Evolutionary conservation across 2,329 filamentous ascomycete genomes (phyloP), one percentile per base, ranked within the genome.

Genomic region (Chaetomium strumarium): DNA sequence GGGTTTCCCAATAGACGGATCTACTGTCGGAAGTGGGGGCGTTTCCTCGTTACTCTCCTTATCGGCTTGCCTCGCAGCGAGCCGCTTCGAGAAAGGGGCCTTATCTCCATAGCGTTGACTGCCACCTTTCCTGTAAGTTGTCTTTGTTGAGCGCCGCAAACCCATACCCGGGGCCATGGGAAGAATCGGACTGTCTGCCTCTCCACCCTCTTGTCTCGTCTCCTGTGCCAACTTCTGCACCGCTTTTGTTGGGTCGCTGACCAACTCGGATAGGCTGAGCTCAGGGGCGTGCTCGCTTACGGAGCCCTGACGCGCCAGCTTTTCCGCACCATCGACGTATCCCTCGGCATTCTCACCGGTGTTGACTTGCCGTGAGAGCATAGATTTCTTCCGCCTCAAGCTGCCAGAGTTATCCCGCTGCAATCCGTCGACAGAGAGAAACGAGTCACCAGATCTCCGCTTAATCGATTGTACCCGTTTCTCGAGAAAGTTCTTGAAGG

Each of bases 401-500:
- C 86, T 79, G 14, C 80, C 80, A 67, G 70, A 80, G 70, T 70
- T 77, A 68, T 56, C 82, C 73, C 64, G 80, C 56, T 60, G 76
- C 58, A 72, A 53, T 48, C 79, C 72, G 57, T 85, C 78, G 6
- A 78, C 71, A 30, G 83, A 81, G 43, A 90, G 71, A 36, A 76
- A 76, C 58, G 77, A 85, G 60, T 85, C 90, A 20, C 86, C 85
- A 1, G 91, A 95, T 62, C 88, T 82, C 60, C 91, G 79, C 67
- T 90, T 85, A 62, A 97, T 95, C 34, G 88, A 86, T 61, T 96
- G 88, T 12, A 96, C 89, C 64, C 91, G 85, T 57, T 91, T 95
- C 64, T 99, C 92, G 2, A 99, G 79, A 61, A 97, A 99, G 1
- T 86, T 92, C 70, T 95, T 96, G 76, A 97, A 99, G 62, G 96